Conservation (phyloP, 2,329 filamentous ascomycete genomes). For the Waltergamsia citrina region DNA sequence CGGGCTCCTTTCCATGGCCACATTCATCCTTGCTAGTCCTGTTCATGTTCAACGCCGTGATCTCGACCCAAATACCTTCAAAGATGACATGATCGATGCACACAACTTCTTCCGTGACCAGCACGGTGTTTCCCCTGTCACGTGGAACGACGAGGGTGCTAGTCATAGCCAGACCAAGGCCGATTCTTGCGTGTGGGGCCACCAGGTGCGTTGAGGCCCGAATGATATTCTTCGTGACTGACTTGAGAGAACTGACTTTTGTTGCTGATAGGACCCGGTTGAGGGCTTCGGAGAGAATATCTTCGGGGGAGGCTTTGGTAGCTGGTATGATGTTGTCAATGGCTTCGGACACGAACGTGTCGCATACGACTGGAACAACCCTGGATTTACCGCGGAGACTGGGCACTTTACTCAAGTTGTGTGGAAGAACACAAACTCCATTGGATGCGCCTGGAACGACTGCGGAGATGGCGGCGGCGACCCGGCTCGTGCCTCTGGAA, state of each 20-base stretch:
- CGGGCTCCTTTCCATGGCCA: conserved; percentile 32
- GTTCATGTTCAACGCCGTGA: conserved; percentile 21
- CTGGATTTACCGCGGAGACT: conserved; percentile 47
- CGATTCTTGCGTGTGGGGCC: conserved; percentile 53
- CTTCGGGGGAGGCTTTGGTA: neutral
- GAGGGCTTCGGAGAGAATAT: neutral
- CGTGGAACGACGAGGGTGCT: conserved; percentile 58
- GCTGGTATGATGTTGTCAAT: conserved; percentile 34
- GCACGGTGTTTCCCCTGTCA: conserved; percentile 48
- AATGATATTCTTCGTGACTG: no score
- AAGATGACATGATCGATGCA: conserved; percentile 48
- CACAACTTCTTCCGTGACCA: conserved; percentile 56
- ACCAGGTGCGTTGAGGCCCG: no score
- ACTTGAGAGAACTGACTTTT: no score
- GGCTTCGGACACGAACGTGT: conserved; percentile 50
- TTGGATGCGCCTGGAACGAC: conserved; percentile 42
- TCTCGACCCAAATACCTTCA: conserved; percentile 26
- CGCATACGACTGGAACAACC: conserved; percentile 47
- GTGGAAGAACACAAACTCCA: conserved; percentile 52
- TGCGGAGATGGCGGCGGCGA: conserved; percentile 20
- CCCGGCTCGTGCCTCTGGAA: conserved; percentile 25
- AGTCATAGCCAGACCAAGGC: conserved; percentile 43
- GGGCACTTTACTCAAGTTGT: conserved; percentile 69
- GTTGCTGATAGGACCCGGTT: neutral
- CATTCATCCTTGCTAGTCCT: conserved; percentile 34